phyloP scores from a whole-genome alignment of 441 rosid genomes.

The Euphorbia schlechtendalii region DNA sequence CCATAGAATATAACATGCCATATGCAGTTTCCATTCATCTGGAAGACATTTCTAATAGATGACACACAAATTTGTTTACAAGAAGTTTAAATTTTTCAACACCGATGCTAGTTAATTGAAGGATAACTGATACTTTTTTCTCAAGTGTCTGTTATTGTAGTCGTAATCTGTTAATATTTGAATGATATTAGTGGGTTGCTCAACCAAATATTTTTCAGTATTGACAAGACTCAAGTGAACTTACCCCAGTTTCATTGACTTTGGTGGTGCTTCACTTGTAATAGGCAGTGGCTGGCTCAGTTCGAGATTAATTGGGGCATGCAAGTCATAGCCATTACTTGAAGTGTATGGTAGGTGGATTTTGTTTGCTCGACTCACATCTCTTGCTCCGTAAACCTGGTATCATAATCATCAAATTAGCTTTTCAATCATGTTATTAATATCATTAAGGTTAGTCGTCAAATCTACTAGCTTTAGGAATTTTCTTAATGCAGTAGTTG shows the following conservation, averaged over 20 bases:
- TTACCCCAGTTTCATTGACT: slow-evolving; percentile 51
- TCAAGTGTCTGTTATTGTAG: slow-evolving; percentile 34
- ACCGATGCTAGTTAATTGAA: slow-evolving; percentile 14
- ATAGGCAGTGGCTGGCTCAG: slow-evolving; percentile 54
- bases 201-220: background rate
- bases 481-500: background rate
- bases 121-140: slow-evolving; percentile 16
- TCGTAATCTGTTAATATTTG: slow-evolving; percentile 41
- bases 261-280: slow-evolving; percentile 30
- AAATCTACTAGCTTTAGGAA: background rate
- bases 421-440: background rate
- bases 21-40: slow-evolving; percentile 17
- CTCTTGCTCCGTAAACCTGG: slow-evolving; percentile 44
- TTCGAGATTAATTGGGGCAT: slow-evolving; percentile 44
- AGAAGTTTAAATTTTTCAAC: slow-evolving; percentile 18
- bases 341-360: slow-evolving; percentile 22
- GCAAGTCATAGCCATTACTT: slow-evolving; percentile 33
- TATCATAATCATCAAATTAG: slow-evolving; percentile 1
- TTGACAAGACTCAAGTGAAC: slow-evolving; percentile 8
- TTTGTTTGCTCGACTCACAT: slow-evolving; percentile 31
- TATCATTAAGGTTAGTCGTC: background rate
- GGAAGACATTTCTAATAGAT: slow-evolving; percentile 20
- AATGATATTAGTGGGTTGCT: slow-evolving; percentile 9
- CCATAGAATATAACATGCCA: slow-evolving; percentile 24
- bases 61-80: slow-evolving; percentile 16